A percentile compares a stretch with the other conserved stretches of the same genome.
phyloP scores from a whole-genome alignment of 495 filamentous ascomycete genomes.

The Xylaria palmicola region DNA sequence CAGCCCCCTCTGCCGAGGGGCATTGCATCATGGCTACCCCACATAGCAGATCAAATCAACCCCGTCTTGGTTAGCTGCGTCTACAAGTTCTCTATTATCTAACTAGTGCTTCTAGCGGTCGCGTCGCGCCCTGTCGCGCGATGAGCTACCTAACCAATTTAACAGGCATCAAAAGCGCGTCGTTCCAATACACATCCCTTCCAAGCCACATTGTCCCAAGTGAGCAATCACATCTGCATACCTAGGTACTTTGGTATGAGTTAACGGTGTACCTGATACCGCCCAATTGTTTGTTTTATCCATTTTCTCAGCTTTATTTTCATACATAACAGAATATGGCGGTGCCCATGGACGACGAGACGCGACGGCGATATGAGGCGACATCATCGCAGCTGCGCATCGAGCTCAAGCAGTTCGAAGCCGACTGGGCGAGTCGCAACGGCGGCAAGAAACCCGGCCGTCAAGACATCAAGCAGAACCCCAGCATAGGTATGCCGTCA shows the following conservation, averaged over 20 bases:
- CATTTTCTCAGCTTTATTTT: neutral
- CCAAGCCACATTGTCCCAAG: neutral
- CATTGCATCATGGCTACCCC: too few relatives aligned
- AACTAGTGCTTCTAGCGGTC: too few relatives aligned
- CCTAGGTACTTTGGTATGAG: slow-evolving; percentile 2
- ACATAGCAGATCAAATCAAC: too few relatives aligned
- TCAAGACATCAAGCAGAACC: slow-evolving; percentile 83
- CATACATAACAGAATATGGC: slow-evolving; percentile 17
- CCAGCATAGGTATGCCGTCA: slow-evolving; percentile 66
- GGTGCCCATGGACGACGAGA: slow-evolving; percentile 41
- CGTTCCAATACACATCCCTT: neutral
- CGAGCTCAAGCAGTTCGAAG: slow-evolving; percentile 87
- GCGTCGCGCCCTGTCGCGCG: slow-evolving; percentile 8
- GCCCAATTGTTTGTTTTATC: neutral
- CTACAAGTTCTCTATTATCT: too few relatives aligned
- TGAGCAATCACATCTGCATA: neutral
- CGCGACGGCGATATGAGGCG: slow-evolving; percentile 38
- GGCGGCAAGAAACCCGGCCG: slow-evolving; percentile 74
- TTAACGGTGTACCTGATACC: neutral
- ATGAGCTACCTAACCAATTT: neutral
- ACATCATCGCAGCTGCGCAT: slow-evolving; percentile 55
- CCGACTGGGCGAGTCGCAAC: slow-evolving; percentile 66
- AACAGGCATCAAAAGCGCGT: too few relatives aligned
- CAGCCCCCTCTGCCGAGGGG: too few relatives aligned
- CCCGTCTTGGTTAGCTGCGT: too few relatives aligned